These are phyloP conservation scores for Tetradesmus obliquus DNA, from an alignment of 139 green algal genomes.

Conservation along the genomic window DNA sequence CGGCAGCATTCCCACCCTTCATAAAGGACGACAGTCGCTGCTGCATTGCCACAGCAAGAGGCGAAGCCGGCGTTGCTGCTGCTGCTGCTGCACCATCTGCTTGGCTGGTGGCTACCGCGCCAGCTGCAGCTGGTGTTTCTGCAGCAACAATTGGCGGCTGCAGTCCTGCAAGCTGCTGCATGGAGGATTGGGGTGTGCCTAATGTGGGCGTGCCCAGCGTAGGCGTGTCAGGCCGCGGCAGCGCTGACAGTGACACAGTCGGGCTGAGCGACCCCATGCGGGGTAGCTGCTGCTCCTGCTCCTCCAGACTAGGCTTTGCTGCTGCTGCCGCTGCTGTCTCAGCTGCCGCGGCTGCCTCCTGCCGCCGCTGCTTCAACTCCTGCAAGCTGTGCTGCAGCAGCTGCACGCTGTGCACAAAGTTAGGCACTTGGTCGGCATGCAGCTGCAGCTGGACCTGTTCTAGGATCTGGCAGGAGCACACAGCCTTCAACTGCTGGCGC, in stretches of 20 bases:
- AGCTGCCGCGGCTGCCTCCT: background rate
- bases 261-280: slow-evolving; percentile 6
- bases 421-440: background rate
- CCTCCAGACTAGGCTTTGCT: background rate
- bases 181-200: background rate
- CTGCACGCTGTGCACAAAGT: background rate
- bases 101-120: background rate
- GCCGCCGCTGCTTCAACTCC: background rate
- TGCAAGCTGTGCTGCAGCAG: slow-evolving; percentile 1
- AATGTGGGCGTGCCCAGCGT: background rate
- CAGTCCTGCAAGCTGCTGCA: background rate
- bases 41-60: background rate
- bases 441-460: background rate
- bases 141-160: background rate
- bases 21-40: background rate
- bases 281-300: slow-evolving; percentile 4
- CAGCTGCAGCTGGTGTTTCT: background rate
- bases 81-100: background rate
- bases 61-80: background rate
- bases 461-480: background rate
- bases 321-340: background rate
- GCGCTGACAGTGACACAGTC: background rate
- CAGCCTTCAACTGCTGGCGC: slow-evolving; percentile 9
- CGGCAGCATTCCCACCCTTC: background rate
- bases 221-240: slow-evolving; percentile 26